A percentile compares a stretch with the other conserved stretches of the same genome.
These are phyloP conservation scores for Astrocystis sublimbata DNA, from an alignment of 495 filamentous ascomycete genomes.

Conservation along the genomic window DNA sequence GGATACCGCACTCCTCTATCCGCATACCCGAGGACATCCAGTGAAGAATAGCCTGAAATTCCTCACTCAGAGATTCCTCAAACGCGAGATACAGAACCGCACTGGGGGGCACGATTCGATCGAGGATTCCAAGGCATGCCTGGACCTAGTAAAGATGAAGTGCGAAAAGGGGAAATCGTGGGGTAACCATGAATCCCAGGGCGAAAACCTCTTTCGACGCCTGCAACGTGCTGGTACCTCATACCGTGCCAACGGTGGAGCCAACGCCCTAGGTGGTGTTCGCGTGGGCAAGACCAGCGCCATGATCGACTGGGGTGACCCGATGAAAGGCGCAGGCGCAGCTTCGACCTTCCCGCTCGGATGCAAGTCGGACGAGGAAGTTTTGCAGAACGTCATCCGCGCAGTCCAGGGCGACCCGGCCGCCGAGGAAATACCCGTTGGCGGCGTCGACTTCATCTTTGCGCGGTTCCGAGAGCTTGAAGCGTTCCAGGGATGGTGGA, in stretches of 20 bases:
- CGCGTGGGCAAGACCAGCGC: slow-evolving; percentile 68
- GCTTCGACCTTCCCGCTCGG: slow-evolving; percentile 71
- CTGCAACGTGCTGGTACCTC: slow-evolving; percentile 59
- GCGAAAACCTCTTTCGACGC: slow-evolving; percentile 86
- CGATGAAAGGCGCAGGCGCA: slow-evolving; percentile 69
- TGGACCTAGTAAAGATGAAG: slow-evolving; percentile 92
- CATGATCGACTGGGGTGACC: slow-evolving; percentile 85
- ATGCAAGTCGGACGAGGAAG: slow-evolving; percentile 72
- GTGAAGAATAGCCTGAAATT: slow-evolving; percentile 78
- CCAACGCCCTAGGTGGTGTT: slow-evolving; percentile 44
- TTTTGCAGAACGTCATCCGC: slow-evolving; percentile 67
- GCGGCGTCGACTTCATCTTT: slow-evolving; percentile 86
- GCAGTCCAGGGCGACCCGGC: slow-evolving; percentile 68
- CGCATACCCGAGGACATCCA: slow-evolving; percentile 50
- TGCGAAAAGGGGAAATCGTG: slow-evolving; percentile 86
- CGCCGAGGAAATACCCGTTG: slow-evolving; percentile 61
- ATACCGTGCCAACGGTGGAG: slow-evolving; percentile 55
- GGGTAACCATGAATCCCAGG: slow-evolving; percentile 71
- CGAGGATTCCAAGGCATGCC: slow-evolving; percentile 85
- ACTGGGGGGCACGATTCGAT: slow-evolving; percentile 78
- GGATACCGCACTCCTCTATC: slow-evolving; percentile 84
- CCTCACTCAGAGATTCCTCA: slow-evolving; percentile 76
- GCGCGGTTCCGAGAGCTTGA: slow-evolving; percentile 86
- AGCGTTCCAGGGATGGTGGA: slow-evolving; percentile 80
- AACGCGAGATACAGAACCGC: slow-evolving; percentile 76